Percentiles rank a stretch among this genome's conserved stretches.
Conservation (phyloP, 371 early-diverging fungal species). For the Lichtheimia ramosa region DNA sequence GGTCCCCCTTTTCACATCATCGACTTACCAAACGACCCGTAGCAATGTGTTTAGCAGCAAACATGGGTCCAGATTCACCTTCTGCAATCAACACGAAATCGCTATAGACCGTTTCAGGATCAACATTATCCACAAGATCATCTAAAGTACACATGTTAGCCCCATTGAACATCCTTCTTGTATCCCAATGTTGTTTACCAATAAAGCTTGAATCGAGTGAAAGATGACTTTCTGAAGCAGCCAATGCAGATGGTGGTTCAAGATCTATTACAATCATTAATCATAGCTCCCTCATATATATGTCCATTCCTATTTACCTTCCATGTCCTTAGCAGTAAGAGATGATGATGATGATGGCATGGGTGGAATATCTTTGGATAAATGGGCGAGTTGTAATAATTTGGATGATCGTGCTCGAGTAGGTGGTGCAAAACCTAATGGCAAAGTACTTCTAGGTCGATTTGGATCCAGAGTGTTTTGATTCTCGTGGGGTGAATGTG, state of each 20-base stretch:
- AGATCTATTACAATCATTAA: background rate
- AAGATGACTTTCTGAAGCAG: conserved; percentile 21
- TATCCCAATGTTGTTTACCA: conserved; percentile 14
- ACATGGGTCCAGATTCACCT: conserved; percentile 80
- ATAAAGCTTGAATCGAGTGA: conserved; percentile 35
- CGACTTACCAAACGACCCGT: conserved; percentile 41
- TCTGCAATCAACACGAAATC: conserved; percentile 69
- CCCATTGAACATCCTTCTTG: no score
- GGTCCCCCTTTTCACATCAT: background rate
- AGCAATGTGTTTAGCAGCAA: conserved; percentile 55
- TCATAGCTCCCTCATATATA: background rate
- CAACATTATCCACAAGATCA: conserved; percentile 46
- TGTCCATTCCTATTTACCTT: background rate
- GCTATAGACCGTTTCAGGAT: conserved; percentile 47
- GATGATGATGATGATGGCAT: background rate
- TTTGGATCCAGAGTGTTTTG: conserved; percentile 15
- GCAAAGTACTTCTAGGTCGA: conserved; percentile 16
- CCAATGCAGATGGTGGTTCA: conserved; percentile 4
- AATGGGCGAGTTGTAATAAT: conserved; percentile 22
- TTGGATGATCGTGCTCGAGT: conserved; percentile 45
- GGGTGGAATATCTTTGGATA: background rate
- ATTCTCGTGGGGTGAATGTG: conserved; percentile 22
- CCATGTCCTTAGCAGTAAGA: background rate
- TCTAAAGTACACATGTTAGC: conserved; percentile 16
- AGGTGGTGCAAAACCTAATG: conserved; percentile 51